A percentile compares a stretch with the other conserved stretches of the same genome.
phyloP scores from a whole-genome alignment of 2,329 filamentous ascomycete species.

The Penicillium sp. region DNA sequence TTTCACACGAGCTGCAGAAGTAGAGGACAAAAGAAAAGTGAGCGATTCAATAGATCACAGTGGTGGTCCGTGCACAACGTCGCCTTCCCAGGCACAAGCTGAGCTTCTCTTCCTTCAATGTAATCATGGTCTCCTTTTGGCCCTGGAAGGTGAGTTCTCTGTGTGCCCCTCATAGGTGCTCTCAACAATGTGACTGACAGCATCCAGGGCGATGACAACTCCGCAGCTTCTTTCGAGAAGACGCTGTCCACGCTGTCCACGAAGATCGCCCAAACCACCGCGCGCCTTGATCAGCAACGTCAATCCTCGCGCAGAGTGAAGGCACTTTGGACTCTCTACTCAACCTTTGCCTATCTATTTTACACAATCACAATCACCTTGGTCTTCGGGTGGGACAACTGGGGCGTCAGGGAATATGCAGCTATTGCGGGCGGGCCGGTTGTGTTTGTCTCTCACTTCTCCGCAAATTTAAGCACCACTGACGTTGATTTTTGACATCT shows the following conservation, averaged over 20 bases:
- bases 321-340: constrained; percentile 86
- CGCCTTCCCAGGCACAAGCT: not conserved
- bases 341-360: constrained; percentile 85
- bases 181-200: not conserved
- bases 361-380: constrained; percentile 79
- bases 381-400: constrained; percentile 79
- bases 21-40: not conserved
- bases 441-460: constrained; percentile 56
- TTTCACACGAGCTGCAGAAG: not conserved
- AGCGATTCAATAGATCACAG: not conserved
- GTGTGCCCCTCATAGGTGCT: not conserved
- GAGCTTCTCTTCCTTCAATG: constrained; percentile 1
- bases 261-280: constrained; percentile 76
- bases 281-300: constrained; percentile 71
- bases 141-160: constrained; percentile 69
- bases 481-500: constrained; percentile 21
- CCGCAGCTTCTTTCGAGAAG: constrained; percentile 91
- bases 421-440: constrained; percentile 77
- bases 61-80: constrained; percentile 6
- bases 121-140: constrained; percentile 77
- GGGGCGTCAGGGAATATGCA: constrained; percentile 75
- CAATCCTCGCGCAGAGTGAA: constrained; percentile 74
- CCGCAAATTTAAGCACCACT: not conserved
- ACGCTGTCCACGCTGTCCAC: constrained; percentile 75
- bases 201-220: constrained; percentile 70